Evolutionary conservation across 805 yeast species (phyloP).

Genomic region (Candida suzukii): DNA sequence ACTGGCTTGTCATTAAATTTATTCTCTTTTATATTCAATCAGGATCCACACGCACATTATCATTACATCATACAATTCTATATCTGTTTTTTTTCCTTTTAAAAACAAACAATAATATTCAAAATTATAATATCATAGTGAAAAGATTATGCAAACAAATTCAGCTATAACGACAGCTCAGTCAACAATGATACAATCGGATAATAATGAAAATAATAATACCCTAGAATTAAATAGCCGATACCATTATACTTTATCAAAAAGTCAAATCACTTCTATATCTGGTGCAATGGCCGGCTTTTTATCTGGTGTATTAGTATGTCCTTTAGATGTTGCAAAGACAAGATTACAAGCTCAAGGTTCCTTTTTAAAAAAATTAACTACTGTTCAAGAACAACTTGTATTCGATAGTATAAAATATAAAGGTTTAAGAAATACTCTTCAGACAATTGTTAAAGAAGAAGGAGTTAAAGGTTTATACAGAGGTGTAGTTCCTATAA

Average conservation of each 20-base stretch:
- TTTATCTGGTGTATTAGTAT: constrained; percentile 79
- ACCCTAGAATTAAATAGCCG: neutral
- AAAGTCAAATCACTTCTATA: constrained; percentile 54
- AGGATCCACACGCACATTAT: no score
- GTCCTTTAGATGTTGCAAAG: constrained; percentile 94
- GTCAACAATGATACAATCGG: neutral
- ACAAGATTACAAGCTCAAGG: constrained; percentile 94
- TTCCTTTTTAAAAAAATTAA: constrained; percentile 23
- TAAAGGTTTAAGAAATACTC: constrained; percentile 56
- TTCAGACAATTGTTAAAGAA: constrained; percentile 57
- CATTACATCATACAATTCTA: no score
- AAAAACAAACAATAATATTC: no score
- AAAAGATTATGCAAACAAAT: neutral
- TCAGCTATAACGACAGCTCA: neutral
- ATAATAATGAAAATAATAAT: neutral
- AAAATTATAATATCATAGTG: no score
- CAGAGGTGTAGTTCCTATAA: constrained; percentile 86
- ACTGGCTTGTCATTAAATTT: neutral
- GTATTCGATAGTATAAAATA: constrained; percentile 31
- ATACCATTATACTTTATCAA: constrained; percentile 10
- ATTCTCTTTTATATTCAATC: neutral
- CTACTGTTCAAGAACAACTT: constrained; percentile 5
- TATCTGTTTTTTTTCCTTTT: no score
- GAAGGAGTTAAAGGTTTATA: constrained; percentile 84
- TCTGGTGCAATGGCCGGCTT: constrained; percentile 96